Conservation (phyloP, 2,329 filamentous ascomycete genomes). For the Fusarium denticulatum region DNA sequence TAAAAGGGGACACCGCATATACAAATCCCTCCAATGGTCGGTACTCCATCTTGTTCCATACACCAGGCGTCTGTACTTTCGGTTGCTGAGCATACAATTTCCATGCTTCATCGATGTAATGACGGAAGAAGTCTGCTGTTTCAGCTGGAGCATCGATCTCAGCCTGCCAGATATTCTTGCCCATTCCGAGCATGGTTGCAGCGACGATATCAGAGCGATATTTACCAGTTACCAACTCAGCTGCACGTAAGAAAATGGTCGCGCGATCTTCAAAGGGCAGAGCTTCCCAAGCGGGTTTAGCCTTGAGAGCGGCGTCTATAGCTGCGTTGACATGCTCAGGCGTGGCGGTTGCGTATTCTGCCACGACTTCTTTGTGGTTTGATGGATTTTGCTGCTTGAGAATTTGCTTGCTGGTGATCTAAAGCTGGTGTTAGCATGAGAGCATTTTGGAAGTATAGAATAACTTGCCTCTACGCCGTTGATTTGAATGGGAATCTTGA, state of each 20-base stretch:
- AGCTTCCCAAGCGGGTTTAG: conserved; percentile 28
- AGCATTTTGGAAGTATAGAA: too few relatives aligned
- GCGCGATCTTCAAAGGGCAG: conserved; percentile 30
- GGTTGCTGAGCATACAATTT: conserved; percentile 28
- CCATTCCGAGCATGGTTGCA: conserved; percentile 33
- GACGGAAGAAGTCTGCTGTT: conserved; percentile 50
- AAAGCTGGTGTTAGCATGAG: fast-evolving
- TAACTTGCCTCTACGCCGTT: too few relatives aligned
- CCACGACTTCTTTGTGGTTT: conserved; percentile 22
- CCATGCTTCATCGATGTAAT: conserved; percentile 33
- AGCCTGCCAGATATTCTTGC: conserved; percentile 37
- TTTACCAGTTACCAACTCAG: conserved; percentile 32
- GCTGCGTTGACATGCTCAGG: conserved; percentile 33
- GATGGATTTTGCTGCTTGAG: conserved; percentile 33
- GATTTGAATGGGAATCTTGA: conserved; percentile 28
- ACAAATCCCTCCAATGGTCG: conserved; percentile 55
- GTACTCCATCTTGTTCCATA: conserved; percentile 46
- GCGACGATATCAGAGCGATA: conserved; percentile 33
- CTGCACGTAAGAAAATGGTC: conserved; percentile 28
- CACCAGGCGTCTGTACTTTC: not conserved
- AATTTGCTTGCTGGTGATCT: conserved; percentile 18
- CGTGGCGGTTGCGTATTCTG: conserved; percentile 30
- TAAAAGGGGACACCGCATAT: conserved; percentile 54
- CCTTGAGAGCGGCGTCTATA: conserved; percentile 31
- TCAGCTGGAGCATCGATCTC: conserved; percentile 32